phyloP scores from a whole-genome alignment of 352 stramenopile species.

The Stephanocyclus meneghinianus region DNA sequence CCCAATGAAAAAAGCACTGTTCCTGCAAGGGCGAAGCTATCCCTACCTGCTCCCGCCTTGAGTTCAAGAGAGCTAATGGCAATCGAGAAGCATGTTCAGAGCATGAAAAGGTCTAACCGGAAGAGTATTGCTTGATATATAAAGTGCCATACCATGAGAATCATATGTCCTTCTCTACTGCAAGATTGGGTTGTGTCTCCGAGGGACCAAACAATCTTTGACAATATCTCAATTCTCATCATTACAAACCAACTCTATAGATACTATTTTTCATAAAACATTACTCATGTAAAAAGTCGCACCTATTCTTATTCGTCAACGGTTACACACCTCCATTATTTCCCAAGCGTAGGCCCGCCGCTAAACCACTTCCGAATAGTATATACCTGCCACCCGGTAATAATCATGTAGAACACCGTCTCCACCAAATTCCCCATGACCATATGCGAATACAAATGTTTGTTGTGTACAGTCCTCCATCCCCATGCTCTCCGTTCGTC shows the following conservation, averaged over 20 bases:
- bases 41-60: neutral
- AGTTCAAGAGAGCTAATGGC: conserved; percentile 7
- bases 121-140: conserved; percentile 3
- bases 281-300: neutral
- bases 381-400: conserved; percentile 78
- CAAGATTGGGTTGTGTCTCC: neutral
- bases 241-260: neutral
- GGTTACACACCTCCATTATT: conserved; percentile 29
- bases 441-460: conserved; percentile 77
- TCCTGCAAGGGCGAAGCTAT: neutral
- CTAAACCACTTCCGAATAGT: conserved; percentile 79
- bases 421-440: conserved; percentile 72
- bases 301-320: neutral
- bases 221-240: neutral
- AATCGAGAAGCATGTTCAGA: conserved; percentile 6
- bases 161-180: neutral
- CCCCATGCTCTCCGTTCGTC: conserved; percentile 68
- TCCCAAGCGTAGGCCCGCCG: conserved; percentile 54
- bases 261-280: neutral
- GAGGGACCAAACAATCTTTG: neutral
- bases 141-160: neutral
- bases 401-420: conserved; percentile 72
- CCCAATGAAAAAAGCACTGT: neutral
- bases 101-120: conserved; percentile 5
- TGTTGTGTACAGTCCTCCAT: conserved; percentile 62